Evolutionary conservation across 225 moss, liverwort and hornwort genomes (phyloP).

Genomic region (Physcomitrium patens): DNA sequence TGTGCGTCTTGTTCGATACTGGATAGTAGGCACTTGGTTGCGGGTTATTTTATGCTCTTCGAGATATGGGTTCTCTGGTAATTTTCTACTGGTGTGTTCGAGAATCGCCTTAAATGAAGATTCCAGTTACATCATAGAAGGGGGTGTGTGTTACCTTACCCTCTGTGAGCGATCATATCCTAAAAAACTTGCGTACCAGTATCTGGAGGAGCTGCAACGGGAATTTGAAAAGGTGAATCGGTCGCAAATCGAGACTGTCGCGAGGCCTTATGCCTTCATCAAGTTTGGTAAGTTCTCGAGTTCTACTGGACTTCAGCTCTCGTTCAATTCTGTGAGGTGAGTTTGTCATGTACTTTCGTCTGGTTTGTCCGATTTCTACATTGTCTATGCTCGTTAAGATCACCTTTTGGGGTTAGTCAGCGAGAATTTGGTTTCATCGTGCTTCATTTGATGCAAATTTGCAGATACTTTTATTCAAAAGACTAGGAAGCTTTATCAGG

Average conservation of each 20-base stretch:
- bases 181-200: constrained; percentile 98
- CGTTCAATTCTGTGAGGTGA: neutral
- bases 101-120: constrained; percentile 51
- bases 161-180: constrained; percentile 98
- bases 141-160: constrained; percentile 98
- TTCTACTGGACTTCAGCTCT: constrained; percentile 1
- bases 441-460: constrained; percentile 1
- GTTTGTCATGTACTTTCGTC: neutral
- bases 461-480: constrained; percentile 76
- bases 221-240: constrained; percentile 99
- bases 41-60: constrained; percentile 1
- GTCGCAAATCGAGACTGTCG: constrained; percentile 98
- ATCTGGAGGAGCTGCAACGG: constrained; percentile 94
- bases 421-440: constrained; percentile 17
- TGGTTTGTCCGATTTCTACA: neutral
- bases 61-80: neutral
- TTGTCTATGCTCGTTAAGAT: neutral
- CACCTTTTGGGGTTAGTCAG: neutral
- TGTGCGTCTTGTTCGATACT: neutral
- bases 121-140: constrained; percentile 95
- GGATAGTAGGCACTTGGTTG: neutral
- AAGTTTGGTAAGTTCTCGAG: constrained; percentile 75
- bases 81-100: neutral
- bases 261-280: constrained; percentile 98
- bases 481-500: constrained; percentile 73